Base-by-base conservation (phyloP, 1,284 basidiomycete genomes). In the Fomitopsis betulina region DNA sequence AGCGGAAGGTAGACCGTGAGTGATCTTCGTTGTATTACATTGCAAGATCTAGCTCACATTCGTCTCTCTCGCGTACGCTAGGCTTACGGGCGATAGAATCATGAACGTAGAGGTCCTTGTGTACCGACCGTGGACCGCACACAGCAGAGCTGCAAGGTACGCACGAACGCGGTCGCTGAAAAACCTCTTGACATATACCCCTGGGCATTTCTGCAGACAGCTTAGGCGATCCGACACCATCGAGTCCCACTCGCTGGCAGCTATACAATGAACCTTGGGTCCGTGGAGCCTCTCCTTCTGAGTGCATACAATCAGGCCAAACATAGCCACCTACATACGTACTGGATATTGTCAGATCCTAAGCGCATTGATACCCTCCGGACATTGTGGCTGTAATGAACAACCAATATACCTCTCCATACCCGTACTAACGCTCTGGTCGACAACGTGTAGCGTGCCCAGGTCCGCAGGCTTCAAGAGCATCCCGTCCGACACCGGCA, bases 321-420 rank as follows among this genome's bases (percentile, higher is more conserved):
- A 12, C 8, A 17, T 27, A 45, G 9, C 2, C 23, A 25, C 13
- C 25, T 15, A 13, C 25, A 27, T 47, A 47, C 25, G 13, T 30
- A 47, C 25, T 27, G 13, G 15, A 15, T 12, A 27, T 5, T 17
- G 13, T 47, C 33, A 63, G 13, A 65, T 3, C 25, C 30, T 63
- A 35, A 60, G 33, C 2, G 62, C 56, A 25, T 63, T 55, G 25
- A 70, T 55, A 4, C 62, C 63, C 3, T 64, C 63, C 2, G 70
- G 71, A 54, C 66, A 66, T 54, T 63, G 60, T 5, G 67, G 43
- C 17, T 55, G 62, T 47, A 73, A 54, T 37, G 64, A 35, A 25
- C 62, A 61, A 15, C 73, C 73, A 4, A 75, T 60, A 59, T 76
- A 75, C 49, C 56, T 67, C 60, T 66, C 63, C 71, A 75, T 70